A percentile compares a stretch with the other conserved stretches of the same genome.
Conservation (phyloP, 129 eudicot species). For the Logfia minima region DNA sequence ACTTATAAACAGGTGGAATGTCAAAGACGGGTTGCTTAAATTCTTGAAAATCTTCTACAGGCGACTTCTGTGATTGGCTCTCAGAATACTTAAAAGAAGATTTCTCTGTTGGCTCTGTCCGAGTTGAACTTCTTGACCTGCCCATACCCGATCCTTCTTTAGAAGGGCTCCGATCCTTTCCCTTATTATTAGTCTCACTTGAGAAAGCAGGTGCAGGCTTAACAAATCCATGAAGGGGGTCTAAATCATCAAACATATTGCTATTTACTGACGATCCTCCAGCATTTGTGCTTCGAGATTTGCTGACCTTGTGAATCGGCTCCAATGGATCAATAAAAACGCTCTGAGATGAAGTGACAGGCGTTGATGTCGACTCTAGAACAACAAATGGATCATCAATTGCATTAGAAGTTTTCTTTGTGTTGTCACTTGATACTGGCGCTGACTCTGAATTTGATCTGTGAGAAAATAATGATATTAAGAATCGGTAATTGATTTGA, state of each 20-base stretch:
- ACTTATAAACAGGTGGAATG: slow-evolving; percentile 53
- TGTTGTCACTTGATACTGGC: slow-evolving; percentile 38
- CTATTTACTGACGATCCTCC: slow-evolving; percentile 48
- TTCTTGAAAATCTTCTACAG: slow-evolving; percentile 56
- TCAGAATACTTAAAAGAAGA: slow-evolving; percentile 51
- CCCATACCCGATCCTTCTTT: slow-evolving; percentile 39
- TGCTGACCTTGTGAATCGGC: slow-evolving; percentile 49
- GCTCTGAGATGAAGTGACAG: slow-evolving; percentile 45
- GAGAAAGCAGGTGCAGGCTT: slow-evolving; percentile 59
- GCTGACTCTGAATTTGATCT: slow-evolving; percentile 53
- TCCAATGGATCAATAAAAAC: slow-evolving; percentile 61
- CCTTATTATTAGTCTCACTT: slow-evolving; percentile 41
- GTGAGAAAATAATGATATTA: slow-evolving; percentile 27
- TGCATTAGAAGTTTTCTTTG: slow-evolving; percentile 44
- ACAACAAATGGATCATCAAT: slow-evolving; percentile 74
- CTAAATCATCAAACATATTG: slow-evolving; percentile 69
- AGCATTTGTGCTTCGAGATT: slow-evolving; percentile 47
- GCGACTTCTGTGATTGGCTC: slow-evolving; percentile 51
- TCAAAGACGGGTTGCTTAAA: slow-evolving; percentile 66
- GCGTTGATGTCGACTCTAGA: slow-evolving; percentile 54
- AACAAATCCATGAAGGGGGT: slow-evolving; percentile 69
- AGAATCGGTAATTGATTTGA: background rate
- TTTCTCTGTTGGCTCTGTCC: slow-evolving; percentile 49
- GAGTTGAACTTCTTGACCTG: slow-evolving; percentile 41
- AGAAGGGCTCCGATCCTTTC: slow-evolving; percentile 56